A percentile compares a stretch with the other conserved stretches of the same genome.
These are phyloP conservation scores for Ploettnerulaceae sp. DNA, from an alignment of 2,329 filamentous ascomycete genomes.

Conservation along the genomic window DNA sequence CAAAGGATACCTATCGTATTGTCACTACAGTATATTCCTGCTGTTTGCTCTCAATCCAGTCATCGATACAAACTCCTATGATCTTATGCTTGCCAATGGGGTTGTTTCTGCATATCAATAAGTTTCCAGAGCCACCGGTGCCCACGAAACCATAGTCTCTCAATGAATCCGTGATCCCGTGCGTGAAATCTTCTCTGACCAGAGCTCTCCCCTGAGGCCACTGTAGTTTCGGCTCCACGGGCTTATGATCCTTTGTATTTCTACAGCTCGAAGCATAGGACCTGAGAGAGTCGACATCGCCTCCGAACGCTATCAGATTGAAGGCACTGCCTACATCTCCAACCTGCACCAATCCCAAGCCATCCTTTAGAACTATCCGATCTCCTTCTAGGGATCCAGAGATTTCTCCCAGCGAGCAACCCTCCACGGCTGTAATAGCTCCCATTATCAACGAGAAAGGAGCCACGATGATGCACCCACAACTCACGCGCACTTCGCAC, in stretches of 20 bases:
- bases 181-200: conserved; percentile 13
- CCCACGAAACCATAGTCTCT: conserved; percentile 15
- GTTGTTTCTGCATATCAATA: conserved; percentile 13
- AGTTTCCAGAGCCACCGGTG: conserved; percentile 12
- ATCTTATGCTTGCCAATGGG: conserved; percentile 14
- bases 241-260: conserved; percentile 12
- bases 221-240: conserved; percentile 10
- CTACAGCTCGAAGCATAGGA: conserved; percentile 12
- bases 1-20: conserved; percentile 8
- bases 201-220: conserved; percentile 12
- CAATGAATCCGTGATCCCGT: conserved; percentile 11
- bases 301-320: conserved; percentile 12
- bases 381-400: conserved; percentile 13
- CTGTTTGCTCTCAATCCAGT: conserved; percentile 11
- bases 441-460: conserved; percentile 17
- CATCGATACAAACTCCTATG: conserved; percentile 15
- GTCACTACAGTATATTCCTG: conserved; percentile 7
- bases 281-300: conserved; percentile 9
- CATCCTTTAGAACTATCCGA: conserved; percentile 13
- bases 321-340: conserved; percentile 14
- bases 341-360: conserved; percentile 16
- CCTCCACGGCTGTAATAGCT: conserved; percentile 14
- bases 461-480: conserved; percentile 12
- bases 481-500: conserved; percentile 12
- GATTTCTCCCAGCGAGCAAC: conserved; percentile 9